A percentile compares a stretch with the other conserved stretches of the same genome.
phyloP scores from a whole-genome alignment of 2,329 filamentous ascomycete species.

The Fusarium anthophilum region DNA sequence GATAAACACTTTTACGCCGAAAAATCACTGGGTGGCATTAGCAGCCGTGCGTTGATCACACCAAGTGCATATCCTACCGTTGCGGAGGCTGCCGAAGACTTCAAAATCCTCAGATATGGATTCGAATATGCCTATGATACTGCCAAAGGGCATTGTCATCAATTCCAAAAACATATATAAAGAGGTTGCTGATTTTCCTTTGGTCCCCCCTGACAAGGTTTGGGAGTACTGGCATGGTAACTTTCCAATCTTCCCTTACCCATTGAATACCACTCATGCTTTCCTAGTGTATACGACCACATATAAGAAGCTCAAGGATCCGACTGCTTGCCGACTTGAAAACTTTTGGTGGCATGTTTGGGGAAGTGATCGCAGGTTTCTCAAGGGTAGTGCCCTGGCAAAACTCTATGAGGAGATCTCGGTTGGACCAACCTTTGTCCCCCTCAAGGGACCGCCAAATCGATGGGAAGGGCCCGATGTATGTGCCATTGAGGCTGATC shows the following conservation, averaged over 20 bases:
- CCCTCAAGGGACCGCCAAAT: slow-evolving; percentile 62
- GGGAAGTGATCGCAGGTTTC: slow-evolving; percentile 64
- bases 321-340: slow-evolving; percentile 69
- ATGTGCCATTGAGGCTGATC: slow-evolving; percentile 30
- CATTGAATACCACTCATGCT: slow-evolving; percentile 14
- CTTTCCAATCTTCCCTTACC: slow-evolving; percentile 4
- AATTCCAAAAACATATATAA: slow-evolving; percentile 63
- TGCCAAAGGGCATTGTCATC: slow-evolving; percentile 67
- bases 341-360: slow-evolving; percentile 75
- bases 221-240: slow-evolving; percentile 67
- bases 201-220: slow-evolving; percentile 63
- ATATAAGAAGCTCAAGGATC: slow-evolving; percentile 66
- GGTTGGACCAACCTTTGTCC: slow-evolving; percentile 65
- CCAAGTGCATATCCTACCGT: neutral
- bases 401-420: slow-evolving; percentile 67
- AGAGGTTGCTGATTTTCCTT: slow-evolving; percentile 62
- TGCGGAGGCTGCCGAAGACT: slow-evolving; percentile 6
- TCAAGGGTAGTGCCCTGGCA: slow-evolving; percentile 64
- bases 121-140: slow-evolving; percentile 53
- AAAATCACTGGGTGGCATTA: slow-evolving; percentile 14
- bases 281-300: slow-evolving; percentile 67
- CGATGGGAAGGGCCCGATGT: slow-evolving; percentile 63
- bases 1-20: slow-evolving; percentile 27
- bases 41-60: slow-evolving; percentile 9
- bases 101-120: slow-evolving; percentile 43